These are phyloP conservation scores for Cercospora citrullina DNA, from an alignment of 2,329 filamentous ascomycete genomes.

Conservation along the genomic window DNA sequence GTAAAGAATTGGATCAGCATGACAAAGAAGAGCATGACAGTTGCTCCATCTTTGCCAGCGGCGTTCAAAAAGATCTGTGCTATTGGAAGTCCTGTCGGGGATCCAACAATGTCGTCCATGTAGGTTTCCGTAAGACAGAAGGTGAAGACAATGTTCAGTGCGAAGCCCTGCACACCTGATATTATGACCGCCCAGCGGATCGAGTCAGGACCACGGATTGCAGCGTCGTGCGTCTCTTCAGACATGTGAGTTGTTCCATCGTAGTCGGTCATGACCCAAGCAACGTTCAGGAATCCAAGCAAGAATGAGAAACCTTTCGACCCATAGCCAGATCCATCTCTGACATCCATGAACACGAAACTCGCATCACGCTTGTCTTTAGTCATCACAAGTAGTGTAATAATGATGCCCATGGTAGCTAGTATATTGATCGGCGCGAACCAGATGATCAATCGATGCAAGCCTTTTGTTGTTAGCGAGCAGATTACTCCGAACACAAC, in stretches of 20 bases:
- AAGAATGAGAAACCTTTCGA: conserved; percentile 63
- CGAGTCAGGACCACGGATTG: conserved; percentile 59
- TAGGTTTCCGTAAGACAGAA: conserved; percentile 59
- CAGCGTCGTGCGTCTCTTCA: conserved; percentile 66
- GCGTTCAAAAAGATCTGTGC: conserved; percentile 60
- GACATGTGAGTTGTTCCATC: conserved; percentile 69
- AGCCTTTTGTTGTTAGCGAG: conserved; percentile 60
- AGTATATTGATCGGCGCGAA: conserved; percentile 66
- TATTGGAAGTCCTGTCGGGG: conserved; percentile 61
- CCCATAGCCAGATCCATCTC: conserved; percentile 63
- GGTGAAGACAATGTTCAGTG: conserved; percentile 63
- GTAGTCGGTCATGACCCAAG: conserved; percentile 69
- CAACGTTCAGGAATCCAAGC: conserved; percentile 58
- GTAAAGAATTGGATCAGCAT: conserved; percentile 67
- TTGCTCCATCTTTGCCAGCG: conserved; percentile 39
- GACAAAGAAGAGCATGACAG: conserved; percentile 38
- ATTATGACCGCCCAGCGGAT: conserved; percentile 50
- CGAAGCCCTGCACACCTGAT: conserved; percentile 61
- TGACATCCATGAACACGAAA: conserved; percentile 63
- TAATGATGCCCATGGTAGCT: conserved; percentile 61
- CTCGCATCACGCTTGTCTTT: conserved; percentile 55
- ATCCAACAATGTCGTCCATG: conserved; percentile 56
- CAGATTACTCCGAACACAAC: conserved; percentile 60
- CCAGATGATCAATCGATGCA: conserved; percentile 63
- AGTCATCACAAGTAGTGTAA: conserved; percentile 59